A percentile compares a stretch with the other conserved stretches of the same genome.
phyloP scores from a whole-genome alignment of 371 early-diverging fungal species.

The Smittium mucronatum region DNA sequence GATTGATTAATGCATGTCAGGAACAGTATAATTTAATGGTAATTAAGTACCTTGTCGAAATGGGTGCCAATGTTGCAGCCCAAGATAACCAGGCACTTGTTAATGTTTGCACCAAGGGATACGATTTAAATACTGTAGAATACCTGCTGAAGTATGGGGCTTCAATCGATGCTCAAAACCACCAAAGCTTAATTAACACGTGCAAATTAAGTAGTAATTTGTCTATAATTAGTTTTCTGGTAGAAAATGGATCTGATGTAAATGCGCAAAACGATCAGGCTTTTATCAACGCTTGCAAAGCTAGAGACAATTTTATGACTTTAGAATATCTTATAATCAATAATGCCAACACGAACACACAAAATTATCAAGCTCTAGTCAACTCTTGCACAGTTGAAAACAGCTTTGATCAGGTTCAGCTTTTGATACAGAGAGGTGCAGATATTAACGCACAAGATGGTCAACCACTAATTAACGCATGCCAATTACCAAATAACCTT shows the following conservation, averaged over 20 bases:
- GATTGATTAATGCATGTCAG: not conserved
- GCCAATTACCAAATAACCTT: not conserved
- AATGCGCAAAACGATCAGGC: not conserved
- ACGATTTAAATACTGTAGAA: not conserved
- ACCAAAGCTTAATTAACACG: not conserved
- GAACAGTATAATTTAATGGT: not conserved
- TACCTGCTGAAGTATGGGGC: not conserved
- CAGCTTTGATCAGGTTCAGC: not conserved
- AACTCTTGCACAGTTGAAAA: not conserved
- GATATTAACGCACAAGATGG: not conserved
- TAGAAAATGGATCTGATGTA: not conserved
- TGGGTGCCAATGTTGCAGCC: not conserved
- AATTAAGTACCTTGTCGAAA: not conserved
- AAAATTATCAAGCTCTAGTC: not conserved
- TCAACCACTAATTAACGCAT: not conserved
- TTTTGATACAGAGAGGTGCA: not conserved
- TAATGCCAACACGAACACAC: not conserved
- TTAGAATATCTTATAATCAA: not conserved
- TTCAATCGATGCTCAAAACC: not conserved
- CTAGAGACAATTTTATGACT: not conserved
- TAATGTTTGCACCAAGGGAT: not conserved
- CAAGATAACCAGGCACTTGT: not conserved
- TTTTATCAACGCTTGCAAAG: not conserved
- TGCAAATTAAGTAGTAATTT: not conserved
- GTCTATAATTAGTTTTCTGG: not conserved